Conservation (phyloP, 768 basidiomycete species). For the Chalciporus chontae region DNA sequence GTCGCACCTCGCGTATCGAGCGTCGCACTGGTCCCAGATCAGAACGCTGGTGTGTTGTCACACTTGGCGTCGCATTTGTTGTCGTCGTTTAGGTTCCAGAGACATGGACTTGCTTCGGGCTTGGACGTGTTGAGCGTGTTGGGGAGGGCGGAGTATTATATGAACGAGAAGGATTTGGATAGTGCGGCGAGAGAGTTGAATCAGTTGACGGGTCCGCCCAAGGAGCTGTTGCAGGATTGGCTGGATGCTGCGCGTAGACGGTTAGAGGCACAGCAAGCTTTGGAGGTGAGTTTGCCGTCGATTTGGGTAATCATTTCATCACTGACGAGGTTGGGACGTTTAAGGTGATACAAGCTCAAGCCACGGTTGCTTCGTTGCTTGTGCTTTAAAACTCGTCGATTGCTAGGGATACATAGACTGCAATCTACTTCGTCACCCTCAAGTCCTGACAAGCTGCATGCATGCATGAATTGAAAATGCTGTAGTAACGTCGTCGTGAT, state of each 20-base stretch:
- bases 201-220: slow-evolving; percentile 80
- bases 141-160: slow-evolving; percentile 81
- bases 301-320: background rate
- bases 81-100: slow-evolving; percentile 73
- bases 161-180: slow-evolving; percentile 89
- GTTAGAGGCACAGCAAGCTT: slow-evolving; percentile 87
- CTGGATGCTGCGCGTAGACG: slow-evolving; percentile 82
- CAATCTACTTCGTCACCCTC: slow-evolving; percentile 11
- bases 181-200: slow-evolving; percentile 86
- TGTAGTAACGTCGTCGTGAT: too few relatives aligned
- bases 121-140: slow-evolving; percentile 84
- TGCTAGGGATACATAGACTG: slow-evolving; percentile 15
- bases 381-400: slow-evolving; percentile 51
- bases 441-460: too few relatives aligned
- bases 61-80: slow-evolving; percentile 80
- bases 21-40: slow-evolving; percentile 91
- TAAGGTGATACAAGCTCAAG: slow-evolving; percentile 85
- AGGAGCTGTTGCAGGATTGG: slow-evolving; percentile 79
- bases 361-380: slow-evolving; percentile 75
- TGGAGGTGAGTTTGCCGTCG: slow-evolving; percentile 54
- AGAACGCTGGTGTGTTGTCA: slow-evolving; percentile 83
- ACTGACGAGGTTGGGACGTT: slow-evolving; percentile 12
- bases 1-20: slow-evolving; percentile 81
- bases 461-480: too few relatives aligned
- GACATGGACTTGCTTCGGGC: slow-evolving; percentile 69